phyloP scores from a whole-genome alignment of 2,329 filamentous ascomycete genomes.

The Botrytis fragariae region DNA sequence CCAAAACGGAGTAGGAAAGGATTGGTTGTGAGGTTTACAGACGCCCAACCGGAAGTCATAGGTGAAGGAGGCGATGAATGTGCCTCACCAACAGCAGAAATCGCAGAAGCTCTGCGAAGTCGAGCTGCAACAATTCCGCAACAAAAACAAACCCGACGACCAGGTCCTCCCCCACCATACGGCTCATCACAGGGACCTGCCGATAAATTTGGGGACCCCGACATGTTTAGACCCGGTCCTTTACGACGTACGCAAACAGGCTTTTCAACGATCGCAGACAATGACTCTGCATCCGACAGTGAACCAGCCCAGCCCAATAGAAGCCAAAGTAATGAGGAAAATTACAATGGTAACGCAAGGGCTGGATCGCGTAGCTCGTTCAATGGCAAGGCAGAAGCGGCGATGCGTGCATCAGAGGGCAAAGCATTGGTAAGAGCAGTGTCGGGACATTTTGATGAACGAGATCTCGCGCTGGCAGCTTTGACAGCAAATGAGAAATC shows the following conservation, averaged over 20 bases:
- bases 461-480: slow-evolving; percentile 12
- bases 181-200: slow-evolving; percentile 15
- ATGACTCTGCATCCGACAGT: slow-evolving; percentile 16
- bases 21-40: slow-evolving; percentile 70
- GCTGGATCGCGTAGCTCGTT: slow-evolving; percentile 28
- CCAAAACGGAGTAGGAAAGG: slow-evolving; percentile 58
- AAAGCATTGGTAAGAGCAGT: slow-evolving; percentile 50
- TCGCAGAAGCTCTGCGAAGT: slow-evolving; percentile 55
- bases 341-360: neutral
- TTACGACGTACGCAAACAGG: slow-evolving; percentile 56
- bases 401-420: slow-evolving; percentile 61
- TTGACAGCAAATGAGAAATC: slow-evolving; percentile 20
- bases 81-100: slow-evolving; percentile 52
- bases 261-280: slow-evolving; percentile 19
- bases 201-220: slow-evolving; percentile 17
- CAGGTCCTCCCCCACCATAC: slow-evolving; percentile 16
- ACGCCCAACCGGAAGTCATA: slow-evolving; percentile 74
- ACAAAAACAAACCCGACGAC: slow-evolving; percentile 16
- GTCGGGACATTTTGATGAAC: slow-evolving; percentile 17
- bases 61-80: slow-evolving; percentile 90
- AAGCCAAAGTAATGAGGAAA: slow-evolving; percentile 6
- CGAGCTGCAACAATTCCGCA: slow-evolving; percentile 29
- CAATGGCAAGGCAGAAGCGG: slow-evolving; percentile 48
- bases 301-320: neutral
- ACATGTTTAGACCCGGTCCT: slow-evolving; percentile 50